These are phyloP conservation scores for Luffa acutangula DNA, from an alignment of 306 rosid species.

Conservation along the genomic window DNA sequence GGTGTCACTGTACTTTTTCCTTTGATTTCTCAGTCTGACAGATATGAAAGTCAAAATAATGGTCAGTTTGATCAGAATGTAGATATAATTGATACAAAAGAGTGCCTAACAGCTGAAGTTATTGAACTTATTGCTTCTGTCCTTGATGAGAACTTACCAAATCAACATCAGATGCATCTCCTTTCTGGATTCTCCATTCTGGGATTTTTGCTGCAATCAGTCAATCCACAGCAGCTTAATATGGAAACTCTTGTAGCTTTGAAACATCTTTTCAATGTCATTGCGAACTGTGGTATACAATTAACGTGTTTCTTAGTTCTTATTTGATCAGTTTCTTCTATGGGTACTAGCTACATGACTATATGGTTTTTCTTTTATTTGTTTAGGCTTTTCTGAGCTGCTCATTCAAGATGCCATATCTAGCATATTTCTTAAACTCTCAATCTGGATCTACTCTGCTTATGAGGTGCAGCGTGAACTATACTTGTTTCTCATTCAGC, in stretches of 20 bases:
- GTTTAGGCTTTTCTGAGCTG: conserved; percentile 63
- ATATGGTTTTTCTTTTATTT: conserved; percentile 12
- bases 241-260: conserved; percentile 81
- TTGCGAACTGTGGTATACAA: conserved; percentile 59
- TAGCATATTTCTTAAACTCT: conserved; percentile 83
- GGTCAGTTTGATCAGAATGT: conserved; percentile 28
- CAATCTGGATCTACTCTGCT: conserved; percentile 64
- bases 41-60: conserved; percentile 44
- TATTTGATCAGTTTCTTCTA: conserved; percentile 5
- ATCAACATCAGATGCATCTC: conserved; percentile 97
- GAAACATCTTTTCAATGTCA: conserved; percentile 66
- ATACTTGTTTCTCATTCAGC: conserved; percentile 91
- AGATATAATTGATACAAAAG: conserved; percentile 30
- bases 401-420: conserved; percentile 76
- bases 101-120: conserved; percentile 63
- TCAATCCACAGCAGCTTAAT: conserved; percentile 70
- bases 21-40: conserved; percentile 64
- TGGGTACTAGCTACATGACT: conserved; percentile 10
- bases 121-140: conserved; percentile 87
- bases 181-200: conserved; percentile 89
- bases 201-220: conserved; percentile 89
- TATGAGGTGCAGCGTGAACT: conserved; percentile 90
- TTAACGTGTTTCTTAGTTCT: neutral
- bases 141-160: conserved; percentile 80
- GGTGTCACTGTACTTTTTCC: conserved; percentile 96